Conservation (phyloP, 306 rosid genomes). For the Quercus bicolor region DNA sequence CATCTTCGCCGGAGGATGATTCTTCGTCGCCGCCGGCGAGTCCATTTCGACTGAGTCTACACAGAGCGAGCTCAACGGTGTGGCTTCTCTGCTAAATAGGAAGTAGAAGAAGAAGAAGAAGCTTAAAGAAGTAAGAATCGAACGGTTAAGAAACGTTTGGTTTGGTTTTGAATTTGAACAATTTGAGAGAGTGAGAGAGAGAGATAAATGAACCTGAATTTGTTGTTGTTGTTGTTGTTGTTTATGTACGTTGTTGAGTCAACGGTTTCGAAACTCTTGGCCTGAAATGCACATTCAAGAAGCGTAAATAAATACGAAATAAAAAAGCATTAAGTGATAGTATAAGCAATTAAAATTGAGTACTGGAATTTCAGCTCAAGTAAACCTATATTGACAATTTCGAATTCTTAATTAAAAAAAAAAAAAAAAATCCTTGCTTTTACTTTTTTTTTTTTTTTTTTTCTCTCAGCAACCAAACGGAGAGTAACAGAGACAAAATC, state of each 20-base stretch:
- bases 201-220: constrained; percentile 44
- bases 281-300: constrained; percentile 37
- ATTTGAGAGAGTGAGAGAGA: constrained; percentile 1
- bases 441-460: neutral
- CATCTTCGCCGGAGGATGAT: constrained; percentile 11
- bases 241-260: constrained; percentile 30
- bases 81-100: constrained; percentile 30
- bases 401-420: neutral
- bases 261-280: constrained; percentile 55
- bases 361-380: neutral
- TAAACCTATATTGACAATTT: neutral
- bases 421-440: neutral
- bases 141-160: constrained; percentile 19
- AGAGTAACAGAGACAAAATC: neutral
- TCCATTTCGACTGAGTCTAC: constrained; percentile 43
- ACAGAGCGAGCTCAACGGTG: constrained; percentile 40
- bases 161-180: constrained; percentile 2
- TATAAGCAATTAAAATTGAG: constrained; percentile 1
- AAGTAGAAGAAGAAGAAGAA: neutral
- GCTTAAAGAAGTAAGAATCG: neutral
- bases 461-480: neutral
- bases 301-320: constrained; percentile 14
- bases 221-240: constrained; percentile 28
- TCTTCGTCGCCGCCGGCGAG: constrained; percentile 22
- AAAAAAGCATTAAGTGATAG: neutral